Conservation (phyloP, 2,329 filamentous ascomycete species). For the Trichoderma sp. region DNA sequence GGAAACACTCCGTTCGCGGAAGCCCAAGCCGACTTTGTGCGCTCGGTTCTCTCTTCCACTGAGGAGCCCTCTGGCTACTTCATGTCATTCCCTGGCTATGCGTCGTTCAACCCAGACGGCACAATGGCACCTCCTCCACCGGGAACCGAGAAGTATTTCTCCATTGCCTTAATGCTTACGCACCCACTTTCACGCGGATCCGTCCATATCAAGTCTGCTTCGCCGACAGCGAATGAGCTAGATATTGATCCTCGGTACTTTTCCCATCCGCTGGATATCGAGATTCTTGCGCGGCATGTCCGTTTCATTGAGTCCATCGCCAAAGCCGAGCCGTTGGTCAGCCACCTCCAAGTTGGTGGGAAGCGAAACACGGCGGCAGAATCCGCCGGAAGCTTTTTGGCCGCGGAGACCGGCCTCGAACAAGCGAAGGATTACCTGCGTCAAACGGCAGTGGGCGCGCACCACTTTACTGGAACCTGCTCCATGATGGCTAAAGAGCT, state of each 20-base stretch:
- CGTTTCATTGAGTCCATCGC: conserved; percentile 46
- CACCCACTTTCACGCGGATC: conserved; percentile 64
- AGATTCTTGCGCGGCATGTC: conserved; percentile 51
- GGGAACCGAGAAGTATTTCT: conserved; percentile 55
- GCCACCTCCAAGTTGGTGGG: conserved; percentile 47
- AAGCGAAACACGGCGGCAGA: conserved; percentile 34
- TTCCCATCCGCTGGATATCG: conserved; percentile 59
- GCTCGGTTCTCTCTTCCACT: conserved; percentile 17
- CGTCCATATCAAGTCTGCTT: conserved; percentile 55
- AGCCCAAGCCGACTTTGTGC: conserved; percentile 24
- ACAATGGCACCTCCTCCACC: conserved; percentile 31
- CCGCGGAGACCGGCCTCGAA: conserved; percentile 1
- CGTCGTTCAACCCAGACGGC: conserved; percentile 36
- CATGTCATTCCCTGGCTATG: conserved; percentile 25
- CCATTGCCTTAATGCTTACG: conserved; percentile 59
- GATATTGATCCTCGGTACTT: conserved; percentile 61
- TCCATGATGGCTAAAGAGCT: conserved; percentile 52
- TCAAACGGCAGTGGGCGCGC: conserved; percentile 43
- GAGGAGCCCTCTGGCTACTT: conserved; percentile 18
- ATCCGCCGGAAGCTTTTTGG: neutral
- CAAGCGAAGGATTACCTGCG: conserved; percentile 43
- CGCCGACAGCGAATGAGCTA: conserved; percentile 39
- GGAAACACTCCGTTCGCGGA: conserved; percentile 2
- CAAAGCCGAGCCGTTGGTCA: conserved; percentile 46
- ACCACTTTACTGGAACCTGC: conserved; percentile 54